Conservation (phyloP, 352 stramenopile genomes). For the Thalassiosira livingstoniorum region DNA sequence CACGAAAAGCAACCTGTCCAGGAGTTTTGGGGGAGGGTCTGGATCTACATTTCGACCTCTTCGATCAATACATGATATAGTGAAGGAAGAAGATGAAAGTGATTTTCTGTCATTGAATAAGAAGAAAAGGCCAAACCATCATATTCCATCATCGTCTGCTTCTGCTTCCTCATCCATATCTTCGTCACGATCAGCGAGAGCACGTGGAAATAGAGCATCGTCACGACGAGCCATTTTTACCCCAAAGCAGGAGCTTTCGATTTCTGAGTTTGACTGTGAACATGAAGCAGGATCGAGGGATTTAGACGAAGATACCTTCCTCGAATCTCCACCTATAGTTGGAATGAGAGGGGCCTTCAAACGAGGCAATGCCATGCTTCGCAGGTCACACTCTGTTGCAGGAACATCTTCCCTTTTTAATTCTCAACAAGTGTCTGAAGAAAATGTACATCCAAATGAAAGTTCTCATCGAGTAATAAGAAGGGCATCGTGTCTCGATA, state of each 20-base stretch:
- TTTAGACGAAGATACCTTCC: neutral
- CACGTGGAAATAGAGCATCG: neutral
- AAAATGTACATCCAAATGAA: conserved; percentile 60
- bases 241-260: neutral
- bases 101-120: conserved; percentile 7
- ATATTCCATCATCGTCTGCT: conserved; percentile 5
- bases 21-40: neutral
- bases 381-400: conserved; percentile 1
- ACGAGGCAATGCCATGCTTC: conserved; percentile 19
- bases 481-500: conserved; percentile 26
- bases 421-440: conserved; percentile 31
- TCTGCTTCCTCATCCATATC: neutral
- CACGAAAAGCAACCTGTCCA: neutral
- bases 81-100: conserved; percentile 3
- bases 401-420: neutral
- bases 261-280: conserved; percentile 12
- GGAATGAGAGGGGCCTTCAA: conserved; percentile 10
- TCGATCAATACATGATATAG: neutral
- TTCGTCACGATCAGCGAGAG: neutral
- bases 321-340: neutral
- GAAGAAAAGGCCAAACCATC: conserved; percentile 14
- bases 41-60: neutral
- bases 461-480: neutral
- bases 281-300: neutral
- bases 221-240: neutral